phyloP scores from a whole-genome alignment of 176 grass and related monocot species.

The Saccharum spontaneum region DNA sequence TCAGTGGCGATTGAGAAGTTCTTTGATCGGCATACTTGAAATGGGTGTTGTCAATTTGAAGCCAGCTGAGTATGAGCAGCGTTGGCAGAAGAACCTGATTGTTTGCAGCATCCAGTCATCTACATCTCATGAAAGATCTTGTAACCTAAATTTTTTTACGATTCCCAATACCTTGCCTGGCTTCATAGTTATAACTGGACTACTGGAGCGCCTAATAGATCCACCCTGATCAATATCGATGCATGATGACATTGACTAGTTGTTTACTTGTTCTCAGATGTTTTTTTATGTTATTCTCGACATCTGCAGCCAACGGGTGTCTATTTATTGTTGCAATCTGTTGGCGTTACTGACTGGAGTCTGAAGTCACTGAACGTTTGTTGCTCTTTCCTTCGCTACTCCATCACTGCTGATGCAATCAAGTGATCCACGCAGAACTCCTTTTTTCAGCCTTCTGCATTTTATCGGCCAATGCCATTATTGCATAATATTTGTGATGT shows the following conservation, averaged over 20 bases:
- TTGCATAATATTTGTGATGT: not conserved
- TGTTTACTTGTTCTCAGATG: not conserved
- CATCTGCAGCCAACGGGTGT: not conserved
- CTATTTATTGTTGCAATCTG: not conserved
- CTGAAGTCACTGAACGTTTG: not conserved
- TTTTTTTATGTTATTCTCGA: not conserved
- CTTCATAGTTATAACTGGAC: not conserved
- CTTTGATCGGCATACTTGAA: slow-evolving; percentile 80
- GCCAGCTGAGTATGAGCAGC: slow-evolving; percentile 10
- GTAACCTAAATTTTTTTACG: slow-evolving; percentile 3
- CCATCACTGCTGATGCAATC: not conserved
- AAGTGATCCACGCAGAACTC: not conserved
- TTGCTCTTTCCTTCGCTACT: not conserved
- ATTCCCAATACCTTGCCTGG: not conserved
- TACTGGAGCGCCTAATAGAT: not conserved
- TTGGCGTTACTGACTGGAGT: too few species aligned
- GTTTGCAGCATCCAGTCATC: slow-evolving; percentile 28
- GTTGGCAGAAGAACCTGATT: not conserved
- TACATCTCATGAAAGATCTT: slow-evolving; percentile 1
- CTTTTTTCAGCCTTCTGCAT: not conserved
- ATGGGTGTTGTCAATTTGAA: slow-evolving; percentile 9
- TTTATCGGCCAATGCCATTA: not conserved
- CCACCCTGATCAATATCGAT: not conserved
- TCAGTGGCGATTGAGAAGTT: slow-evolving; percentile 93
- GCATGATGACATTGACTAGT: not conserved